Percentiles rank a stretch among this genome's conserved stretches.
phyloP scores from a whole-genome alignment of 371 early-diverging fungal genomes.

The Rhizopus delemar region DNA sequence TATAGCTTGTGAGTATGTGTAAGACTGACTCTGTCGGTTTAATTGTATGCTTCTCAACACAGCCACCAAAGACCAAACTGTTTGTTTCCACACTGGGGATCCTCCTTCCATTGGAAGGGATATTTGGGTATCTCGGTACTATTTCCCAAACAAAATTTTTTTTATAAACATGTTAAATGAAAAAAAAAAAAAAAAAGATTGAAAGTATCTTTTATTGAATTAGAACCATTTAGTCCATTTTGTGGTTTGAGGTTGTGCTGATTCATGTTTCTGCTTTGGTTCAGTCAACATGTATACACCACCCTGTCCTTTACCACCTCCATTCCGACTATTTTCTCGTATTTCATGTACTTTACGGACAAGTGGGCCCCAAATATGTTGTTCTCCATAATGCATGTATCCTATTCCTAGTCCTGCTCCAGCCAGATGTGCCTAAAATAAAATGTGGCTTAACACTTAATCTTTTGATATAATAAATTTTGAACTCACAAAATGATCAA shows the following conservation, averaged over 20 bases:
- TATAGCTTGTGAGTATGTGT: conserved; percentile 36
- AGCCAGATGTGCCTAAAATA: conserved; percentile 63
- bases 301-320: conserved; percentile 6
- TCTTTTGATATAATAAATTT: not conserved
- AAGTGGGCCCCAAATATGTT: conserved; percentile 53
- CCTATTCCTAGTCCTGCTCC: conserved; percentile 59
- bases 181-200: conserved; percentile 20
- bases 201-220: conserved; percentile 3
- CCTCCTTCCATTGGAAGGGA: conserved; percentile 8
- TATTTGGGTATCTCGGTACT: conserved; percentile 33
- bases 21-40: conserved; percentile 42
- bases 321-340: conserved; percentile 11
- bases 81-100: conserved; percentile 37
- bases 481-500: conserved; percentile 69
- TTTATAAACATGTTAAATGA: not conserved
- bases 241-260: conserved; percentile 2
- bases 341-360: conserved; percentile 33
- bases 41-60: conserved; percentile 39
- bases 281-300: conserved; percentile 24
- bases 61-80: conserved; percentile 33
- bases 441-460: not conserved
- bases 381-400: conserved; percentile 54
- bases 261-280: conserved; percentile 9
- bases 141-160: conserved; percentile 31
- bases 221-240: conserved; percentile 27